A percentile compares a stretch with the other conserved stretches of the same genome.
Conservation (phyloP, 2,329 filamentous ascomycete species). For the Neopestalotiopsis clavispora region DNA sequence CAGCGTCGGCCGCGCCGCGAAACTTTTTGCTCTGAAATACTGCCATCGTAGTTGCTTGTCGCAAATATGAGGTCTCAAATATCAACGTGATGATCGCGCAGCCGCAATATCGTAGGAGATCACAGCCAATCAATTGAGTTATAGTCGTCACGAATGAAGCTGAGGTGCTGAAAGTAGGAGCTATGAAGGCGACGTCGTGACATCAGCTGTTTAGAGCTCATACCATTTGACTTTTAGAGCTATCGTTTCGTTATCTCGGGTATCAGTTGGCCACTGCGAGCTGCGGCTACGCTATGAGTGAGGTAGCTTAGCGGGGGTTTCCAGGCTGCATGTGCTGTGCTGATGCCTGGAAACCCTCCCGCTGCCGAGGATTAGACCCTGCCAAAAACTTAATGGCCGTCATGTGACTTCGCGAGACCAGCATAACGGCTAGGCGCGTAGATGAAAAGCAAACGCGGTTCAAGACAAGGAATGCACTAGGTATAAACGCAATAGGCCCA, state of each 20-base stretch:
- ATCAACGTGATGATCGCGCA: background rate
- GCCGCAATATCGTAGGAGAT: background rate
- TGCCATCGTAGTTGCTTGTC: constrained; percentile 49
- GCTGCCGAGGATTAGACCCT: background rate
- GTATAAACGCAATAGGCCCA: background rate
- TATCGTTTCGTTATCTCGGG: background rate
- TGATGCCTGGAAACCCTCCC: background rate
- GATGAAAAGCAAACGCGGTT: background rate
- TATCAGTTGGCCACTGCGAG: background rate
- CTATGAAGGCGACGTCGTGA: background rate
- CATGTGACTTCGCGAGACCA: constrained; percentile 12
- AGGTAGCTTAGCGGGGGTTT: background rate
- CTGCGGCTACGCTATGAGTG: background rate
- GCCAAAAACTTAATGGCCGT: background rate
- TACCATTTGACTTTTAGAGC: background rate
- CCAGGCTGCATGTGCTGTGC: background rate
- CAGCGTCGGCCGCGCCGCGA: constrained; percentile 67
- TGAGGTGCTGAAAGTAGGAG: background rate
- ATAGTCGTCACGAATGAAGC: background rate
- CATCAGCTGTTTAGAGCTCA: constrained; percentile 12
- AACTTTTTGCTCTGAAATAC: constrained; percentile 75
- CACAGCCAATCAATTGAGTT: background rate
- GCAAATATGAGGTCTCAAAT: background rate
- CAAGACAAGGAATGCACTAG: background rate
- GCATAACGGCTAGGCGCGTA: background rate